Conservation (phyloP, 371 early-diverging fungal species). For the Nosema muscidifuracis region DNA sequence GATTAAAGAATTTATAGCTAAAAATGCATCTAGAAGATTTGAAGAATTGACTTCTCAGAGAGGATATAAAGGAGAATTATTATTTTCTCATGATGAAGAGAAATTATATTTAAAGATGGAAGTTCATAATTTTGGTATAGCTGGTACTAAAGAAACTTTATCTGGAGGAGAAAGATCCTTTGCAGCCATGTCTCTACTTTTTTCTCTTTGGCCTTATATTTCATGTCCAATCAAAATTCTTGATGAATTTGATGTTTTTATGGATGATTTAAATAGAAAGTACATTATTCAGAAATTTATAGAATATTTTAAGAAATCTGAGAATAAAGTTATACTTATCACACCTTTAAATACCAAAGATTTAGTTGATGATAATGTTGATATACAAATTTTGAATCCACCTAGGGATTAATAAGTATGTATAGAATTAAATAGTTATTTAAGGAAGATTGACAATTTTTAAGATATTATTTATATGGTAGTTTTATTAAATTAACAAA, state of each 20-base stretch:
- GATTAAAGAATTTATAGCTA: constrained; percentile 47
- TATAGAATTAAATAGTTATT: too few species aligned
- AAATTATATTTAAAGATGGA: constrained; percentile 66
- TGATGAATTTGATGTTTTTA: constrained; percentile 99
- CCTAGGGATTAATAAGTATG: constrained; percentile 18
- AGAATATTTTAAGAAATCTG: constrained; percentile 42
- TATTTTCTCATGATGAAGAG: constrained; percentile 70
- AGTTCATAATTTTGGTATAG: constrained; percentile 63
- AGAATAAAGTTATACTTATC: constrained; percentile 60
- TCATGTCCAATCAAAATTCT: constrained; percentile 81
- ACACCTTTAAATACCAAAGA: constrained; percentile 59
- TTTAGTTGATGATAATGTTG: constrained; percentile 44
- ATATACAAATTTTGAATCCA: constrained; percentile 52
- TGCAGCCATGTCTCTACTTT: constrained; percentile 83
- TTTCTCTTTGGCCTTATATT: constrained; percentile 90
- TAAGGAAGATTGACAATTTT: too few species aligned
- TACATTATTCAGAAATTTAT: constrained; percentile 53
- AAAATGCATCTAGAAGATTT: constrained; percentile 47
- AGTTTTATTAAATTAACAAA: too few species aligned
- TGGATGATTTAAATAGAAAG: constrained; percentile 68
- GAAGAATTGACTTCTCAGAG: constrained; percentile 60
- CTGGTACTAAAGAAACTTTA: constrained; percentile 65
- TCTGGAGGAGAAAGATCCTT: constrained; percentile 99
- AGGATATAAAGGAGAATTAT: constrained; percentile 75
- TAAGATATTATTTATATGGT: too few species aligned